These are phyloP conservation scores for Phtheirospermum japonicum DNA, from an alignment of 257 asterid species.

Conservation along the genomic window DNA sequence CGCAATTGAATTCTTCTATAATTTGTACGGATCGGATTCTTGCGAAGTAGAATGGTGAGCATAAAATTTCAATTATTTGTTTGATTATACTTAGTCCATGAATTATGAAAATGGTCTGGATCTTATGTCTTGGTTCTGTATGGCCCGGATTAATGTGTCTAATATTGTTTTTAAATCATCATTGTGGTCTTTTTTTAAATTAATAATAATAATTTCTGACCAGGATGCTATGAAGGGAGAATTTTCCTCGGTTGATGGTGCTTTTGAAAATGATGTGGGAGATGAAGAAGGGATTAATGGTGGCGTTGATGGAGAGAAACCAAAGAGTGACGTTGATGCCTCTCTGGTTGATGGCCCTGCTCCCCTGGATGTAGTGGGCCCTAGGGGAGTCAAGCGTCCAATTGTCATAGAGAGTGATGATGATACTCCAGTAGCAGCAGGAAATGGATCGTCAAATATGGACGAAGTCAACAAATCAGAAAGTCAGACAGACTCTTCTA, in stretches of 20 bases:
- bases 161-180: background rate
- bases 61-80: background rate
- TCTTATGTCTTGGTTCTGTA: conserved; percentile 11
- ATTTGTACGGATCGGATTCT: background rate
- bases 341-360: conserved; percentile 29
- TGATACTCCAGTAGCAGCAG: conserved; percentile 35
- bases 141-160: conserved; percentile 2
- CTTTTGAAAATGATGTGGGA: conserved; percentile 26
- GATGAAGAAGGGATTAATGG: conserved; percentile 9
- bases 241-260: conserved; percentile 29
- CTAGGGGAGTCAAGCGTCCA: conserved; percentile 39
- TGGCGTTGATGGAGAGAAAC: conserved; percentile 33
- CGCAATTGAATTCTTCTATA: conserved; percentile 11
- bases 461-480: conserved; percentile 50
- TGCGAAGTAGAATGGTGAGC: conserved; percentile 23
- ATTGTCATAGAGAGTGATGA: conserved; percentile 40
- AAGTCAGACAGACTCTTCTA: conserved; percentile 46
- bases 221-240: conserved; percentile 44
- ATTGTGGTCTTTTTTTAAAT: background rate
- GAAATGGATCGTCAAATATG: conserved; percentile 33
- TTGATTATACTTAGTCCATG: conserved; percentile 18
- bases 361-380: conserved; percentile 33
- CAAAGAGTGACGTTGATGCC: conserved; percentile 33
- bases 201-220: conserved; percentile 7
- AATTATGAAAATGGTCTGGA: background rate